Evolutionary conservation across 148 eudicot genomes (phyloP), one percentile per base, ranked within the genome.

Genomic region (Cornus florida): DNA sequence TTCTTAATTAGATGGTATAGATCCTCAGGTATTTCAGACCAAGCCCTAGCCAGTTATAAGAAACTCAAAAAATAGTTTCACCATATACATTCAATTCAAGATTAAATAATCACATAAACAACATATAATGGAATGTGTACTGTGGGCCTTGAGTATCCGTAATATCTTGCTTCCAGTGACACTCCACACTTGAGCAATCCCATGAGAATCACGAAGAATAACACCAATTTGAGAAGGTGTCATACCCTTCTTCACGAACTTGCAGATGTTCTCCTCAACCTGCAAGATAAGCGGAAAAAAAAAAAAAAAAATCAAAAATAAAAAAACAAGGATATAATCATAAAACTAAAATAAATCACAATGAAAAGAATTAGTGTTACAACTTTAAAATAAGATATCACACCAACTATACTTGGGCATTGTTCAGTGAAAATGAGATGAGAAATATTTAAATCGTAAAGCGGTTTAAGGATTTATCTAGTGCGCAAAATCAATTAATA

Each of bases 71-170:
- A 19, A 24, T 35, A 5, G 46, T 46, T 5, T 46, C 31, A 57
- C 5, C 3, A 66, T 43, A n/a, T 43, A 23, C 48, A 20, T 20
- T 31, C 41, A 76, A 67, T 38, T 67, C 43, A 48, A 10, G 50
- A 46, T 43, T 16, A 43, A 31, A n/a, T 12, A 68, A 2, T 67
- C 43, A 14, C 64, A 67, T 39, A 11, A 43, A 76, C 22, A 48
- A 17, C 32, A 46, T 41, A 5, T 28, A 28, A 46, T 23, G 0
- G 1, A 17, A 48, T 9, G 32, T 65, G 62, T 80, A 84, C 88
- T 84, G 72, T 86, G 88, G 11, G 84, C 88, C 73, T 86, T 86
- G 78, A 86, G 86, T 53, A 86, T 83, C 38, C 88, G 73, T 72
- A 82, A 62, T 70, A 81, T 81, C 75, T 81, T 81, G 79, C 83